Percentiles rank a stretch among this genome's conserved stretches.
Evolutionary conservation across 192 early-diverging fungal species (phyloP).

Genomic region (Coemansia sp.): DNA sequence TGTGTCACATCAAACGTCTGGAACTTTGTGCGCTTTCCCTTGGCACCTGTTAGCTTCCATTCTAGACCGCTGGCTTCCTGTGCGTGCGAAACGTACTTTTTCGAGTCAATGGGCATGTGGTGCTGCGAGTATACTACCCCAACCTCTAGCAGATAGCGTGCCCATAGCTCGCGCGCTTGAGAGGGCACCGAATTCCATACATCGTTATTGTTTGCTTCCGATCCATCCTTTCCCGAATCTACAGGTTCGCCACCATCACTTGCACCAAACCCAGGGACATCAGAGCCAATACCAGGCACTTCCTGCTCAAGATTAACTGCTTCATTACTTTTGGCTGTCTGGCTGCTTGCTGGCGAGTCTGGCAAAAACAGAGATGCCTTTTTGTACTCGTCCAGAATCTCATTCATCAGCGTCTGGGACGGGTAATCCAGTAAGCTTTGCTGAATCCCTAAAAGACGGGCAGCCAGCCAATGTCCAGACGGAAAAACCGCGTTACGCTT

Average conservation of each 20-base stretch:
- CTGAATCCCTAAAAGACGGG: slow-evolving; percentile 72
- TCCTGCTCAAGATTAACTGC: neutral
- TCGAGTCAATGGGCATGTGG: slow-evolving; percentile 66
- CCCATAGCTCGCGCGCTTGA: slow-evolving; percentile 41
- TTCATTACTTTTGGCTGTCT: neutral
- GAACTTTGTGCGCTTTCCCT: slow-evolving; percentile 91
- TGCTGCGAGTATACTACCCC: slow-evolving; percentile 82
- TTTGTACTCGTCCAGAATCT: slow-evolving; percentile 28
- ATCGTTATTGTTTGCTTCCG: neutral
- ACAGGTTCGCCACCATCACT: neutral
- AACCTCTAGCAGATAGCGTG: slow-evolving; percentile 75
- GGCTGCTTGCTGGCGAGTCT: slow-evolving; percentile 17
- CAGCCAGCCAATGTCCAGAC: slow-evolving; percentile 71
- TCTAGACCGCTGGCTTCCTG: slow-evolving; percentile 77
- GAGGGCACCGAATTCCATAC: slow-evolving; percentile 16
- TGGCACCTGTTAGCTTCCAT: slow-evolving; percentile 86
- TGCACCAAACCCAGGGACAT: neutral
- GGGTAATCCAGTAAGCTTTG: slow-evolving; percentile 60
- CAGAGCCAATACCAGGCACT: slow-evolving; percentile 6
- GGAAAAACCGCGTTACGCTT: slow-evolving; percentile 23
- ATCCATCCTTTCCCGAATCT: neutral
- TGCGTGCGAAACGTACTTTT: slow-evolving; percentile 66
- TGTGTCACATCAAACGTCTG: slow-evolving; percentile 88
- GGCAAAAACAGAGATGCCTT: slow-evolving; percentile 15
- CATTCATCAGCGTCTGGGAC: slow-evolving; percentile 61